Percentiles rank a stretch among this genome's conserved stretches.
Conservation (phyloP, 768 basidiomycete species). For the Phanerochaete sordida region DNA sequence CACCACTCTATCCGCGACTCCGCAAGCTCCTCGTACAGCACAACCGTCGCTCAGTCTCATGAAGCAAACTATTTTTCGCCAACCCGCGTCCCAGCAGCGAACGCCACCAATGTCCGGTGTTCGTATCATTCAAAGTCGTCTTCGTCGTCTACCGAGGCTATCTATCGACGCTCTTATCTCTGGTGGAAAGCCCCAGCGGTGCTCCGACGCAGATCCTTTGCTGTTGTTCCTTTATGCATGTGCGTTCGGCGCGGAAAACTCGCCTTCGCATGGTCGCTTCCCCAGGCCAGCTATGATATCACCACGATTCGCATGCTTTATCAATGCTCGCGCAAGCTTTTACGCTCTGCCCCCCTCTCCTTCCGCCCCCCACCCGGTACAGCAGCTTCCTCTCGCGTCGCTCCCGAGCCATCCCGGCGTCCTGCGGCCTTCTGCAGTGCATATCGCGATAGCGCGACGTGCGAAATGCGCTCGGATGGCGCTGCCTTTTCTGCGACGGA, state of each 20-base stretch:
- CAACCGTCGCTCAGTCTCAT: too few species aligned
- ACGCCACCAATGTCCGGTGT: too few species aligned
- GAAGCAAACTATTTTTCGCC: too few species aligned
- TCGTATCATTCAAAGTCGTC: too few species aligned
- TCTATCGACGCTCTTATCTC: background rate
- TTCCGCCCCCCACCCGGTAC: background rate
- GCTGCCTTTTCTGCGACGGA: too few species aligned
- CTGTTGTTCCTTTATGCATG: background rate
- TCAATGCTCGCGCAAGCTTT: background rate
- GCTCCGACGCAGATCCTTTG: background rate
- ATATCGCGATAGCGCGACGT: too few species aligned
- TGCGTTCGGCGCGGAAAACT: background rate
- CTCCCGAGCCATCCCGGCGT: too few species aligned
- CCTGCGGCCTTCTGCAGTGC: too few species aligned
- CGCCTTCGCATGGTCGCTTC: background rate
- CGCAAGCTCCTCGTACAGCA: too few species aligned
- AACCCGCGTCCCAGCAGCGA: too few species aligned
- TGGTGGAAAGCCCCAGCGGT: too few species aligned
- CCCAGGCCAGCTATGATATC: background rate
- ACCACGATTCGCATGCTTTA: background rate
- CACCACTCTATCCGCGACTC: too few species aligned
- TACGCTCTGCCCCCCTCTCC: background rate
- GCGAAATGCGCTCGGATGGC: background rate
- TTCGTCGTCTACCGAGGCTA: background rate
- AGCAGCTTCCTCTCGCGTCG: background rate